Conservation (phyloP, 2,329 filamentous ascomycete genomes). For the Cladosporium sp. region DNA sequence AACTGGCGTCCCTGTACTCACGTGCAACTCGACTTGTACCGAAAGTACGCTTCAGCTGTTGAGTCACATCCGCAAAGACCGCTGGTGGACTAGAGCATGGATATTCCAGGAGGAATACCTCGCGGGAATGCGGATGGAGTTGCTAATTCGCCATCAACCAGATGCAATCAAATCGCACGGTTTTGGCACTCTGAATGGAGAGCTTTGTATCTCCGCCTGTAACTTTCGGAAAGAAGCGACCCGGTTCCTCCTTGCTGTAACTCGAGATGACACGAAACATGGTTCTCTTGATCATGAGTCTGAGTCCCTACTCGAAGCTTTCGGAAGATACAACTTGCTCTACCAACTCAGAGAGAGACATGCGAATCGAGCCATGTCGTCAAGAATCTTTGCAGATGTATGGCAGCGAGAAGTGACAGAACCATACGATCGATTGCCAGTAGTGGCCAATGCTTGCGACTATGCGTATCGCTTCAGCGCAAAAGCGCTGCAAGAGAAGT, state of each 20-base stretch:
- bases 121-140: background rate
- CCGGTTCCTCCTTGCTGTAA: background rate
- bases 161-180: background rate
- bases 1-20: too few species aligned
- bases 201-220: background rate
- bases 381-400: background rate
- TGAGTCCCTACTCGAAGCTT: background rate
- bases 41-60: background rate
- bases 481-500: background rate
- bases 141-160: background rate
- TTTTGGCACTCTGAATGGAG: background rate
- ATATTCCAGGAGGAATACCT: conserved; percentile 8
- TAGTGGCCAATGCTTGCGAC: background rate
- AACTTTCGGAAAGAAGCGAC: conserved; percentile 2
- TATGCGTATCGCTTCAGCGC: background rate
- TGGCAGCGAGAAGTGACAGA: background rate
- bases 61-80: background rate
- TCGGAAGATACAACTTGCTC: conserved; percentile 4
- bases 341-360: background rate
- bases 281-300: background rate
- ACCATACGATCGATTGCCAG: background rate
- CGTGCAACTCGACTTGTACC: too few species aligned
- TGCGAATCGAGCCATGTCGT: background rate
- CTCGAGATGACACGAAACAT: background rate
- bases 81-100: conserved; percentile 1